A percentile compares a stretch with the other conserved stretches of the same genome.
Evolutionary conservation across 306 rosid genomes (phyloP).

Genomic region (Quercus wislizeni): DNA sequence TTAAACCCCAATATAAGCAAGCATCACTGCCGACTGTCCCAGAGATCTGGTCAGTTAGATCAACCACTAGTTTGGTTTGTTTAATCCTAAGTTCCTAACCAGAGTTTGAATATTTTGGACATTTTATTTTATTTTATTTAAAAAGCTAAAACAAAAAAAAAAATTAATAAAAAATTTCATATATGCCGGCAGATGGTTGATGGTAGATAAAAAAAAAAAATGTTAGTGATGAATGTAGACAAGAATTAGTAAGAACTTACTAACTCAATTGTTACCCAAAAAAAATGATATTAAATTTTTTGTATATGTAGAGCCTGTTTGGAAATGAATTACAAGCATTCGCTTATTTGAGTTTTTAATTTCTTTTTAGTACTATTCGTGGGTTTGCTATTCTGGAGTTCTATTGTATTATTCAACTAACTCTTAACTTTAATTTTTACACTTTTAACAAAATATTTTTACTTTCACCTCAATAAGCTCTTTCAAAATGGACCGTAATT

Average conservation of each 20-base stretch:
- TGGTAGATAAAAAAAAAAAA: no score
- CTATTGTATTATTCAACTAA: accelerated
- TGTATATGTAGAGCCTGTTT: no score
- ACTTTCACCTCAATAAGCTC: accelerated
- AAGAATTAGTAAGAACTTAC: no score
- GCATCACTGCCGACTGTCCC: constrained; percentile 1
- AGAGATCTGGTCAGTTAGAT: constrained; percentile 22
- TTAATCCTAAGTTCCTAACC: not conserved
- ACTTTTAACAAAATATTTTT: accelerated
- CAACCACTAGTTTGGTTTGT: constrained; percentile 4
- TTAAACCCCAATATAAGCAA: constrained; percentile 39
- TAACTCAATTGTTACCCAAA: no score
- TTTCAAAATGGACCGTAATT: accelerated
- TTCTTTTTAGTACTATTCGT: no score
- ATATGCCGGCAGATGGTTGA: no score
- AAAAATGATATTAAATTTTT: no score
- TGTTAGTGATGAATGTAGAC: no score
- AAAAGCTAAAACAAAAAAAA: not conserved
- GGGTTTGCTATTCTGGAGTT: accelerated
- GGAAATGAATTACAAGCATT: no score
- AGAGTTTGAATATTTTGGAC: not conserved
- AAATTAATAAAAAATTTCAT: no score
- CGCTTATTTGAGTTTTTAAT: no score
- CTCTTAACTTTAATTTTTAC: no score
- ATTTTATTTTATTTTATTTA: not conserved